Evolutionary conservation across 2,329 filamentous ascomycete species (phyloP), one percentile per base, ranked within the genome.

Genomic region (Verticillium tricorpus): DNA sequence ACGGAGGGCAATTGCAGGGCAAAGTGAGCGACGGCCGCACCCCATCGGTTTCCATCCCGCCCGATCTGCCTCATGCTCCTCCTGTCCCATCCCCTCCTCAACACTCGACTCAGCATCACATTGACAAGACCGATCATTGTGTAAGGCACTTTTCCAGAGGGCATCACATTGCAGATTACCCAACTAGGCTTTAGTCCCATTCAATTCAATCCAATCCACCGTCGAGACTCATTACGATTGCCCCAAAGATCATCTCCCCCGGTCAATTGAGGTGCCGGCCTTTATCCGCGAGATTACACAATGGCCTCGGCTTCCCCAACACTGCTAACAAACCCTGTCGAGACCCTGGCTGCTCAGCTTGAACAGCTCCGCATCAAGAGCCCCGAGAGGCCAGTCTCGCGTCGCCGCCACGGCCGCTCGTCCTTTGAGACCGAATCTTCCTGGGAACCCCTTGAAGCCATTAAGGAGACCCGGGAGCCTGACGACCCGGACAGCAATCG

Each of bases 321-420:
- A 58, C 60, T 34, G 57, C 61, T 59, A 60, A 57, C 65, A 39
- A 58, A 66, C 25, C 64, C 63, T 60, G 60, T 74, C 58, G 73
- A 76, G 15, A 70, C 70, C 15, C 66, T 78, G 37, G 68, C 73
- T 54, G 62, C 67, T n/a, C 67, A 72, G 28, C 67, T 77, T 12
- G 67, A 70, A 62, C 71, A 72, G 61, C 70, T 77, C 57, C 73
- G 73, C 62, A 64, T 67, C n/a, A 62, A 63, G 37, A 66, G 58
- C 22, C 64, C 61, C 19, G 22, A 60, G 34, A 63, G 64, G 55
- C 22, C 58, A 14, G 35, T 39, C 57, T 35, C 34, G 31, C n/a
- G 56, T 17, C 19, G 56, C 17, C 56, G 56, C 32, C 34, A 45
- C n/a, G 56, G 31, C 34, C 62, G 58, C 57, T 60, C 56, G 22